Percentiles rank a stretch among this genome's conserved stretches.
These are phyloP conservation scores for Boletus subparvulus DNA, from an alignment of 768 basidiomycete genomes.

Conservation along the genomic window DNA sequence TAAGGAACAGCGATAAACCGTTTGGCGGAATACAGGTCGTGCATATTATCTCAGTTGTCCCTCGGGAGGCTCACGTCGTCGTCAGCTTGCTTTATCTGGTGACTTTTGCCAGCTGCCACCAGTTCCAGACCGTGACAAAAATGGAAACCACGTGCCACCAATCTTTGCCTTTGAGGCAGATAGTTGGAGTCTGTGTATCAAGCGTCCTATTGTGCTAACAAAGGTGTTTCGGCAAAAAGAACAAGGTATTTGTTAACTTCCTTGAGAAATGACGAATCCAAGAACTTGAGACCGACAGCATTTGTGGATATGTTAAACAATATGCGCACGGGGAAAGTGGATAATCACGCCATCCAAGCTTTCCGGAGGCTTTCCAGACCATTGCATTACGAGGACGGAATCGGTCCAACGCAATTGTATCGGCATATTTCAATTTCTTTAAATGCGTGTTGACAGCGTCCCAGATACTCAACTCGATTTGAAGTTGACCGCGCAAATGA, in stretches of 20 bases:
- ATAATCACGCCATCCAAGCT: slow-evolving; percentile 38
- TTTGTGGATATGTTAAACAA: slow-evolving; percentile 88
- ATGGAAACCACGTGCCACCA: slow-evolving; percentile 48
- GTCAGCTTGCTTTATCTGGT: slow-evolving; percentile 78
- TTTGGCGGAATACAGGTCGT: slow-evolving; percentile 86
- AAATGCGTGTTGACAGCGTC: background rate
- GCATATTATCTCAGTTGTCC: background rate
- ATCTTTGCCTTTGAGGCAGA: slow-evolving; percentile 79
- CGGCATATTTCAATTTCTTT: slow-evolving; percentile 14
- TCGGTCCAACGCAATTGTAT: slow-evolving; percentile 82
- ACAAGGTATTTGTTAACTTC: slow-evolving; percentile 44
- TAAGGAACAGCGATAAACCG: slow-evolving; percentile 53
- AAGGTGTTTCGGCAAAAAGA: slow-evolving; percentile 90
- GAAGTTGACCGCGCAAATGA: slow-evolving; percentile 76
- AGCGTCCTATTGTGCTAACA: slow-evolving; percentile 52
- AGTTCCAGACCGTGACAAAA: slow-evolving; percentile 52
- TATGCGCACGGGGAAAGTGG: slow-evolving; percentile 75
- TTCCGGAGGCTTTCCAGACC: slow-evolving; percentile 59
- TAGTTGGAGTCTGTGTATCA: slow-evolving; percentile 69
- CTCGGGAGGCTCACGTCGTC: background rate
- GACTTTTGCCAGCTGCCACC: slow-evolving; percentile 94
- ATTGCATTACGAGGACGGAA: slow-evolving; percentile 65
- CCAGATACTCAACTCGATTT: slow-evolving; percentile 63
- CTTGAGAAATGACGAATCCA: background rate
- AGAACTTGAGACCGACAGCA: slow-evolving; percentile 27